These are phyloP conservation scores for Yamadazyma epiphylla DNA, from an alignment of 1,139 yeast species.

Conservation along the genomic window DNA sequence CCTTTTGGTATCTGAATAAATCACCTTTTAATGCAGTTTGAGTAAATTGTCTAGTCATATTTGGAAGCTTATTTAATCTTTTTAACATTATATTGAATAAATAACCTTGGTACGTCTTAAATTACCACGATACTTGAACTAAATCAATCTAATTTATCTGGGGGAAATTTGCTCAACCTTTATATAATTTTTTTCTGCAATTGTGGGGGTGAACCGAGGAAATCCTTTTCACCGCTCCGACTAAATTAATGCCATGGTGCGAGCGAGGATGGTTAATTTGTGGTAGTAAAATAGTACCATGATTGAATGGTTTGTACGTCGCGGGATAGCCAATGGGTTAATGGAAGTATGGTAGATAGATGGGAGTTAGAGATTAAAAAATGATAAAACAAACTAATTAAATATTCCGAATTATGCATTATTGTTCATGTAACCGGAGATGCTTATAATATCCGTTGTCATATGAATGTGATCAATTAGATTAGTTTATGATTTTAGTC, in stretches of 20 bases:
- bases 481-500: no score
- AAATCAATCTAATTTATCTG: no score
- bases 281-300: neutral
- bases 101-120: no score
- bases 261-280: neutral
- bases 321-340: constrained; percentile 1
- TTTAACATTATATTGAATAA: constrained; percentile 13
- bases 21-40: constrained; percentile 53
- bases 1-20: constrained; percentile 67
- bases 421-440: no score
- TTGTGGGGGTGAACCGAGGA: neutral
- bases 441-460: no score
- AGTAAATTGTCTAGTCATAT: constrained; percentile 24
- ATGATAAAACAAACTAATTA: no score
- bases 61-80: constrained; percentile 12
- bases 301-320: neutral
- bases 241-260: no score
- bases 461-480: no score
- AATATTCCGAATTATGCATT: no score
- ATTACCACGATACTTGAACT: no score
- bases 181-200: neutral
- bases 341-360: no score
- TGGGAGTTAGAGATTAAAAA: no score
- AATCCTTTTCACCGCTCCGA: neutral
- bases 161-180: neutral